These are phyloP conservation scores for Eucalyptus brandiana DNA, from an alignment of 345 rosid species.

Conservation along the genomic window DNA sequence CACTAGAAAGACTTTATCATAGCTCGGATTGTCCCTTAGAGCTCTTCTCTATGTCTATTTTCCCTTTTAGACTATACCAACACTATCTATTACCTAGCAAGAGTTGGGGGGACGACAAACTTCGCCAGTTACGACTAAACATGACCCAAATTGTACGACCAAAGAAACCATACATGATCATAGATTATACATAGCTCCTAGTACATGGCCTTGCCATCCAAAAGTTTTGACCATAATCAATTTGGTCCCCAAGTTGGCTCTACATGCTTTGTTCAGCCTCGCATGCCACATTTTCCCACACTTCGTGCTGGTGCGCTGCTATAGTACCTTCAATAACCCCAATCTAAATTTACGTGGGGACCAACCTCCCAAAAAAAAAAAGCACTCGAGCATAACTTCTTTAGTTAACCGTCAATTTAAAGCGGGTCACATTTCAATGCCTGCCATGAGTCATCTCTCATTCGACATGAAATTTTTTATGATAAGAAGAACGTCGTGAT, in stretches of 20 bases:
- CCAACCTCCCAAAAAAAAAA: no score
- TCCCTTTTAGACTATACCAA: background rate
- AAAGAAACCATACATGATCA: background rate
- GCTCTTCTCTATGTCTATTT: background rate
- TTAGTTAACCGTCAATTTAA: no score
- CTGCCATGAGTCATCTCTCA: no score
- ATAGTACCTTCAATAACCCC: no score
- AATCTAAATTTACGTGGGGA: no score
- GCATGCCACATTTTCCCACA: background rate
- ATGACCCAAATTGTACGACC: background rate
- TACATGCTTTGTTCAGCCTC: background rate
- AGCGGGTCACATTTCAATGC: background rate
- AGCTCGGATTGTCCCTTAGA: background rate
- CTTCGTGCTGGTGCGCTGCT: background rate
- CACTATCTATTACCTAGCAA: background rate
- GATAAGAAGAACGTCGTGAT: background rate
- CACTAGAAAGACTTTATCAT: background rate
- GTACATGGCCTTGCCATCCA: background rate
- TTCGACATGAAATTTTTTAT: background rate
- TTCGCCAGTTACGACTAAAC: background rate
- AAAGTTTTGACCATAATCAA: background rate
- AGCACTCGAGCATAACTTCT: background rate
- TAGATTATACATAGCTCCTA: background rate
- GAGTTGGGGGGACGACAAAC: background rate
- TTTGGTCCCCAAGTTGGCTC: background rate